phyloP scores from a whole-genome alignment of 2,329 filamentous ascomycete genomes.

The Aspergillus unguis region DNA sequence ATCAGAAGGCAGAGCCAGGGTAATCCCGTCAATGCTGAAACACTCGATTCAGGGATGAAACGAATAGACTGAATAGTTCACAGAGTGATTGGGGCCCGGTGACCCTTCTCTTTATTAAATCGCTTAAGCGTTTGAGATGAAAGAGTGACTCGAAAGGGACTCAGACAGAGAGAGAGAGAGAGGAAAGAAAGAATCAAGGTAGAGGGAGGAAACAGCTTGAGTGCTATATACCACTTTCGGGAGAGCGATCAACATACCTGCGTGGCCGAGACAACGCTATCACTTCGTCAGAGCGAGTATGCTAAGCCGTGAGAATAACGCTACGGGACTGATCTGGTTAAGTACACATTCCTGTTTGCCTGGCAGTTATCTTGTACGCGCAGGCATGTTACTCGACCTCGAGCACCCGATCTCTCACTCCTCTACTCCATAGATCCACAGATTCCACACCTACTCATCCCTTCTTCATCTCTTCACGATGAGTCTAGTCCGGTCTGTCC shows the following conservation, averaged over 20 bases:
- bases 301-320: no score
- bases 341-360: constrained; percentile 7
- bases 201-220: not conserved
- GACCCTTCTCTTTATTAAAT: constrained; percentile 2
- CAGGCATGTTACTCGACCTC: not conserved
- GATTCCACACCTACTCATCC: no score
- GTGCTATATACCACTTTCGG: constrained; percentile 2
- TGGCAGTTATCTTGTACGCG: constrained; percentile 5
- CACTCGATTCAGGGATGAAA: constrained; percentile 11
- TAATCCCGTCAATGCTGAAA: constrained; percentile 7
- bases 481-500: no score
- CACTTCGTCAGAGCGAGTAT: not conserved
- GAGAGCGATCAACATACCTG: constrained; percentile 8
- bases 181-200: not conserved
- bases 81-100: constrained; percentile 6
- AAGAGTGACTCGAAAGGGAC: constrained; percentile 1
- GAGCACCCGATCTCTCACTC: not conserved
- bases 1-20: not conserved
- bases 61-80: constrained; percentile 1
- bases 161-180: not conserved
- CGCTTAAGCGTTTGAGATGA: not conserved
- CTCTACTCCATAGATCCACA: not conserved
- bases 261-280: constrained; percentile 6
- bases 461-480: not conserved
- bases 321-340: not conserved